Evolutionary conservation across 202 grass and related monocot species (phyloP).

Genomic region (Zoysia matrella): DNA sequence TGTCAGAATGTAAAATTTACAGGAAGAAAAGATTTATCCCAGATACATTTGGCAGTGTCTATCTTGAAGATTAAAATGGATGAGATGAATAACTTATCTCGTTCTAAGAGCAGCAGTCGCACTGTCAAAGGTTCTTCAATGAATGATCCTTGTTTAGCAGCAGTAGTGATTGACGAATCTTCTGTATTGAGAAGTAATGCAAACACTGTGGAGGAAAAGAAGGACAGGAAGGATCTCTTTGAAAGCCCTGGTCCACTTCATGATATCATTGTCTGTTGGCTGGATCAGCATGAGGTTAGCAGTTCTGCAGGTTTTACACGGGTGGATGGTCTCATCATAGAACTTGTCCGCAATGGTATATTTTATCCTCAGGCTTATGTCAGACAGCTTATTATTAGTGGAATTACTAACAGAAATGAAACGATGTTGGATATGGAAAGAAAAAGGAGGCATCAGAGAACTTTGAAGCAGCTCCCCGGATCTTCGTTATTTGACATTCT

Average conservation of each 20-base stretch:
- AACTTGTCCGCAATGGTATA: conserved; percentile 83
- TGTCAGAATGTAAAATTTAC: conserved; percentile 74
- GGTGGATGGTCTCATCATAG: conserved; percentile 76
- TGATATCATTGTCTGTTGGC: conserved; percentile 96
- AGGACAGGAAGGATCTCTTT: conserved; percentile 67
- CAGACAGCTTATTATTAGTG: conserved; percentile 95
- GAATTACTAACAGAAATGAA: conserved; percentile 74
- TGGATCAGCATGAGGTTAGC: conserved; percentile 93
- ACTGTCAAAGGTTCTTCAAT: conserved; percentile 54
- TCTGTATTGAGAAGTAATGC: conserved; percentile 49
- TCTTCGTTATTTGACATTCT: conserved; percentile 79
- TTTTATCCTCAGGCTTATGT: conserved; percentile 97
- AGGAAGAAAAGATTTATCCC: conserved; percentile 90
- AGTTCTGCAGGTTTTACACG: conserved; percentile 74
- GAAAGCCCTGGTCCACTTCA: conserved; percentile 95
- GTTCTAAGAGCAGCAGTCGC: conserved; percentile 60
- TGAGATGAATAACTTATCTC: conserved; percentile 69
- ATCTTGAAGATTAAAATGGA: conserved; percentile 93
- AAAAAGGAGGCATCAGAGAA: conserved; percentile 83
- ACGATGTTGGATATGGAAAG: conserved; percentile 74
- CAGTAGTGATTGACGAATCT: conserved; percentile 38
- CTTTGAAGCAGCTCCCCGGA: conserved; percentile 87
- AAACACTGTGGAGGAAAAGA: conserved; percentile 65
- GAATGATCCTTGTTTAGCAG: conserved; percentile 49
- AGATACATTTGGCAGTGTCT: conserved; percentile 83